Evolutionary conservation across 176 grass and related monocot species (phyloP), one percentile per base, ranked within the genome.

Genomic region (Oryza coarctata): DNA sequence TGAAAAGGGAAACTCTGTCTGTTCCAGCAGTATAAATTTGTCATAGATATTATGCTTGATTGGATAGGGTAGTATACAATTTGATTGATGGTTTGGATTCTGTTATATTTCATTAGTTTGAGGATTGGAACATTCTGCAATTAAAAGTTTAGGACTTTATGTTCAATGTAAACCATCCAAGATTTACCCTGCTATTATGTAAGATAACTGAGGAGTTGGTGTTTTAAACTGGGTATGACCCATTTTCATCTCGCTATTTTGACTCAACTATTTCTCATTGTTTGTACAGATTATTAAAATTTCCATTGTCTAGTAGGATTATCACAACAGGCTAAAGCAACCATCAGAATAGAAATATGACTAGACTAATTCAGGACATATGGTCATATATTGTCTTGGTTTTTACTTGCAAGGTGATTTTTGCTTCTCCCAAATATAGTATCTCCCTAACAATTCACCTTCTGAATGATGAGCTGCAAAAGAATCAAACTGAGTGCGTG

Each of bases 11-110:
- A 65, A 27, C 0, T 58, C 22, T 22, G 22, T 22, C 25, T 15
- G 47, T 60, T 75, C 7, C 9, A 65, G 3, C 49, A 13, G n/a
- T 61, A 34, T 35, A 35, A 9, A 63, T 47, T n/a, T 73, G 61
- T 34, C 2, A 30, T 67, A 29, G 30, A 3, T 11, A 7, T 23
- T 76, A 17, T 83, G 32, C 82, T 72, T 77, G 66, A 71, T 55
- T 83, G 74, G 40, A 83, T 71, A 64, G 55, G 44, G 17, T 64
- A 74, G 4, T 26, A 12, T 76, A 18, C 39, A 31, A 6, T 77
- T 35, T 64, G 5, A 9, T 41, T 74, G 4, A 12, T 29, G 38
- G 80, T 52, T 63, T 28, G 57, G 22, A n/a, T 69, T 57, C 41
- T 14, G 20, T 2, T 20, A 78, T 71, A 13, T 55, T 83, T 12